Evolutionary conservation across 2,329 filamentous ascomycete genomes (phyloP).

Genomic region (Aureobasidium namibiae): DNA sequence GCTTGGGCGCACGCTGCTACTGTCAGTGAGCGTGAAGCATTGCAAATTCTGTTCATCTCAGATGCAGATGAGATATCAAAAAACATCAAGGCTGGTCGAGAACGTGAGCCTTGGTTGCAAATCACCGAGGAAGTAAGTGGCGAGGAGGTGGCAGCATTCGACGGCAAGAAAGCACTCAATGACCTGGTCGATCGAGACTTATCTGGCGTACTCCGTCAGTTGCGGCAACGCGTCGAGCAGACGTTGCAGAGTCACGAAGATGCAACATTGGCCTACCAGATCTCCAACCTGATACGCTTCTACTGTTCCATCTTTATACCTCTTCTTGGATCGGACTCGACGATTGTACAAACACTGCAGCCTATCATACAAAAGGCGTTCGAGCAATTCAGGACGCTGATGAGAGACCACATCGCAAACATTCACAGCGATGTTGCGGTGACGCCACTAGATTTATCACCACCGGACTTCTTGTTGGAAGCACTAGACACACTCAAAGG

Average conservation of each 20-base stretch:
- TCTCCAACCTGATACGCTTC: constrained; percentile 82
- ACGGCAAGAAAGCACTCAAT: constrained; percentile 72
- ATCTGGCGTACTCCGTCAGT: constrained; percentile 67
- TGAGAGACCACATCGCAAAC: constrained; percentile 70
- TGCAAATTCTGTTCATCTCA: constrained; percentile 84
- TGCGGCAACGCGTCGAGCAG: constrained; percentile 85
- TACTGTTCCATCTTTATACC: constrained; percentile 80
- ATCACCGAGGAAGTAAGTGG: constrained; percentile 45
- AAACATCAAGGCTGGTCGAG: constrained; percentile 68
- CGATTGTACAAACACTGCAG: constrained; percentile 59
- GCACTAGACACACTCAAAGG: constrained; percentile 68
- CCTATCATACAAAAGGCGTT: constrained; percentile 68
- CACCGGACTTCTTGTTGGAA: constrained; percentile 73
- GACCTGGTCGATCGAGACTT: constrained; percentile 83
- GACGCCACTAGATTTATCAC: constrained; percentile 62
- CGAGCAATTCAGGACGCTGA: constrained; percentile 70
- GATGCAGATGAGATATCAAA: constrained; percentile 83
- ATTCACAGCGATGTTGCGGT: constrained; percentile 65
- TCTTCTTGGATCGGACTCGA: constrained; percentile 61
- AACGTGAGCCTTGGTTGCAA: constrained; percentile 68
- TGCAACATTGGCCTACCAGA: constrained; percentile 76
- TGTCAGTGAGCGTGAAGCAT: constrained; percentile 84
- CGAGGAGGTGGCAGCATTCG: constrained; percentile 52
- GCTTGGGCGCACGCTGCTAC: constrained; percentile 93
- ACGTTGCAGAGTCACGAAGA: constrained; percentile 91